phyloP scores from a whole-genome alignment of 192 early-diverging fungal species.

The Coemansia sp. region DNA sequence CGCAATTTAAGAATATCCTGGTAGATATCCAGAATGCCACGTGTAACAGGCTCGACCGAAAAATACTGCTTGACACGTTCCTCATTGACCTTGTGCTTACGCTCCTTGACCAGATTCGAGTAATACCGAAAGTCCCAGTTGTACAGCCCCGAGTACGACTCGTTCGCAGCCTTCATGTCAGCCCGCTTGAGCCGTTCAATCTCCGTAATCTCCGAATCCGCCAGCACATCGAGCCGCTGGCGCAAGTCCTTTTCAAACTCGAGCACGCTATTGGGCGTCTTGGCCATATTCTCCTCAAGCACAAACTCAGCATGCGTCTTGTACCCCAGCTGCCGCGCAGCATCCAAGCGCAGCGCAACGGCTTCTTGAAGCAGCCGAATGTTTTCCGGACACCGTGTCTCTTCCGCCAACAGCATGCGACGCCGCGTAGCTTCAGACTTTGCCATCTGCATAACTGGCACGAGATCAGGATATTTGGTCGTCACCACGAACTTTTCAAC shows the following conservation, averaged over 20 bases:
- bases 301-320: constrained; percentile 66
- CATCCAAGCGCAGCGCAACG: constrained; percentile 52
- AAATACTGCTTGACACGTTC: constrained; percentile 78
- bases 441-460: constrained; percentile 50
- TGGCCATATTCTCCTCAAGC: constrained; percentile 81
- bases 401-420: constrained; percentile 45
- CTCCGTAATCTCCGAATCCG: constrained; percentile 59
- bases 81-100: constrained; percentile 69
- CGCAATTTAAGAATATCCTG: constrained; percentile 65
- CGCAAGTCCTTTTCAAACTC: constrained; percentile 66
- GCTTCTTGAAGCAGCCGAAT: constrained; percentile 61
- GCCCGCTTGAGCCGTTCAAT: constrained; percentile 67
- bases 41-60: constrained; percentile 62
- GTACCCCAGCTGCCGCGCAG: constrained; percentile 67
- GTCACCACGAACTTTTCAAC: constrained; percentile 61
- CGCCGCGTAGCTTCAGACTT: constrained; percentile 56
- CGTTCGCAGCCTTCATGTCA: constrained; percentile 44
- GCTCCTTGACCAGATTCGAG: constrained; percentile 66
- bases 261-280: constrained; percentile 59
- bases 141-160: constrained; percentile 61
- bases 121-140: constrained; percentile 78
- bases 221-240: constrained; percentile 56
- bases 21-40: constrained; percentile 73
- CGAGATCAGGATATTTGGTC: constrained; percentile 67
- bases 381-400: constrained; percentile 61